phyloP scores from a whole-genome alignment of 2,329 filamentous ascomycete genomes.

The Diaporthe destruens region DNA sequence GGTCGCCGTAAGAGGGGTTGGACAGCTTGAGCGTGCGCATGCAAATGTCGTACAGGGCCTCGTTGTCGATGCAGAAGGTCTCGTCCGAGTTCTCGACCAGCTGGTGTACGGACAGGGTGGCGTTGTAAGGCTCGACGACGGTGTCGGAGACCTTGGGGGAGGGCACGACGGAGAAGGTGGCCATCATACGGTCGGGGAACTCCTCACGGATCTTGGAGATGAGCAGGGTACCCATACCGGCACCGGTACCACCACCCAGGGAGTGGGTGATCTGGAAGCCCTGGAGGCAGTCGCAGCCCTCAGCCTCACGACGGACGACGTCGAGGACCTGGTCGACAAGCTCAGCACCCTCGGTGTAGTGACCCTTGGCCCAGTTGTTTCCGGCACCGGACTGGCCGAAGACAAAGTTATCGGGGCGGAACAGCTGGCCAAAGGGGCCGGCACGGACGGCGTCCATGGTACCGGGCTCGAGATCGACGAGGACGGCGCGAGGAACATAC shows the following conservation, averaged over 20 bases:
- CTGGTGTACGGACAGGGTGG: conserved; percentile 98
- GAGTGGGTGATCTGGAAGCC: conserved; percentile 99
- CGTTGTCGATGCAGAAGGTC: conserved; percentile 99
- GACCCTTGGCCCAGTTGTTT: conserved; percentile 99
- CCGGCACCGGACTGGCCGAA: conserved; percentile 99
- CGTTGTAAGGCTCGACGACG: conserved; percentile 99
- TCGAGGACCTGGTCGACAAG: conserved; percentile 98
- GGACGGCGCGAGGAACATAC: conserved; percentile 98
- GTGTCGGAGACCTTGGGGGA: conserved; percentile 99
- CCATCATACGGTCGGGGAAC: conserved; percentile 99
- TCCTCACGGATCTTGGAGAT: conserved; percentile 99
- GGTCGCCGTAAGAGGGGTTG: conserved; percentile 98
- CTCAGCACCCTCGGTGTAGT: conserved; percentile 99
- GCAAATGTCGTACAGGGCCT: conserved; percentile 99
- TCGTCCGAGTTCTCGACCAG: conserved; percentile 99
- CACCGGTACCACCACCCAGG: conserved; percentile 99
- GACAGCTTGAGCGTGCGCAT: conserved; percentile 99
- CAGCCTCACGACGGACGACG: conserved; percentile 97
- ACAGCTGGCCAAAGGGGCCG: conserved; percentile 97
- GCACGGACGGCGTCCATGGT: conserved; percentile 99
- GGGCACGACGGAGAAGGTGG: conserved; percentile 98
- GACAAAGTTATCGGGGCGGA: conserved; percentile 99
- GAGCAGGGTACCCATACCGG: conserved; percentile 99
- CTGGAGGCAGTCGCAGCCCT: conserved; percentile 99
- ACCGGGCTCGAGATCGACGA: conserved; percentile 99